Conservation (phyloP, 108 stramenopile genomes). For the Fistulifera pelliculosa region DNA sequence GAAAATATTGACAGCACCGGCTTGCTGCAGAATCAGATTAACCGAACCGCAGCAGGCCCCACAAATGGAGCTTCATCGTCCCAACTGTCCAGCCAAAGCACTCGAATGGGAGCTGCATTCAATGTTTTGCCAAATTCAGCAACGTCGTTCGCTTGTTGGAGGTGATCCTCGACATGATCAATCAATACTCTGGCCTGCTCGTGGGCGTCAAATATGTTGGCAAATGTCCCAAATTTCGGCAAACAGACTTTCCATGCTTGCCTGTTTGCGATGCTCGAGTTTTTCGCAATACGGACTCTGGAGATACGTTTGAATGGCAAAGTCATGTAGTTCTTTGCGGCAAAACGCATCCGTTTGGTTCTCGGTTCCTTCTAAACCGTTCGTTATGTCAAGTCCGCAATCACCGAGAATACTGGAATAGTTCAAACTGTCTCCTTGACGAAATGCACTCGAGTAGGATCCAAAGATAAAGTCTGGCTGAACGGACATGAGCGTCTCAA, state of each 20-base stretch:
- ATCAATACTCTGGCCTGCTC: constrained; percentile 7
- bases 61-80: constrained; percentile 20
- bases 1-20: constrained; percentile 19
- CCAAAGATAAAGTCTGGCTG: constrained; percentile 17
- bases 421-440: neutral
- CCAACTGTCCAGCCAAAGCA: constrained; percentile 16
- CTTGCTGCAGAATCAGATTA: constrained; percentile 13
- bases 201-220: constrained; percentile 15
- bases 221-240: constrained; percentile 16
- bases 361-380: neutral
- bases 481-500: constrained; percentile 8
- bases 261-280: constrained; percentile 6
- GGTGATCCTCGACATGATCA: constrained; percentile 14
- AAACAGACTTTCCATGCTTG: constrained; percentile 8
- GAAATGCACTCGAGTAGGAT: constrained; percentile 13
- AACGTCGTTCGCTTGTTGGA: constrained; percentile 11
- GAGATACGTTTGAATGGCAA: constrained; percentile 18
- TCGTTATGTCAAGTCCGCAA: neutral
- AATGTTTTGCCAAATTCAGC: neutral
- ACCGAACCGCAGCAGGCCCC: constrained; percentile 17
- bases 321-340: constrained; percentile 11
- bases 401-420: neutral
- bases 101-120: constrained; percentile 7
- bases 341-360: constrained; percentile 7
- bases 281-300: constrained; percentile 13